These are phyloP conservation scores for Trametes villosa DNA, from an alignment of 768 basidiomycete species.

Conservation along the genomic window DNA sequence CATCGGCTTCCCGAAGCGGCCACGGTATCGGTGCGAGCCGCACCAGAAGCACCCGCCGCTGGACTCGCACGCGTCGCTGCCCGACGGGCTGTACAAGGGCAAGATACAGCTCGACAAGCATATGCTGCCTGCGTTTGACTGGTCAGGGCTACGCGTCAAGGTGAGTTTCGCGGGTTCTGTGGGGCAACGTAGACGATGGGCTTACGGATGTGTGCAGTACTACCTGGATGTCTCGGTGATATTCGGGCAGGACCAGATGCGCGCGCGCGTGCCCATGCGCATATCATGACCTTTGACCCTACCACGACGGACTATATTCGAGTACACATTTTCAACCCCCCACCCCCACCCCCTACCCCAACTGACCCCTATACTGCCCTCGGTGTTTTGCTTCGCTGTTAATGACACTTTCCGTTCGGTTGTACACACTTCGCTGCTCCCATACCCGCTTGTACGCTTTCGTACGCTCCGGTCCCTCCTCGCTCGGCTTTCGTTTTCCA, in stretches of 20 bases:
- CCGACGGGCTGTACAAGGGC: constrained; percentile 71
- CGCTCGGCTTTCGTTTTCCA: constrained; percentile 19
- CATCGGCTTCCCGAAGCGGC: constrained; percentile 75
- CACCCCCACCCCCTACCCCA: not conserved
- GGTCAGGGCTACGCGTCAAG: constrained; percentile 70
- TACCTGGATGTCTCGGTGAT: constrained; percentile 74
- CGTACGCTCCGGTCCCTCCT: constrained; percentile 19
- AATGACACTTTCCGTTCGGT: not conserved
- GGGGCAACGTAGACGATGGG: not conserved
- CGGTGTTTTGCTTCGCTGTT: not conserved
- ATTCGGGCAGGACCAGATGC: constrained; percentile 62
- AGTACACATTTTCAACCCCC: not conserved
- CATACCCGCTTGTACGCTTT: constrained; percentile 5
- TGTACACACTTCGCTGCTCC: constrained; percentile 1
- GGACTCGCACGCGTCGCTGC: constrained; percentile 52
- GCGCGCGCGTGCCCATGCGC: constrained; percentile 64
- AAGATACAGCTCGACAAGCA: constrained; percentile 57
- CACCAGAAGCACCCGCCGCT: constrained; percentile 48
- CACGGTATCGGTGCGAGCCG: constrained; percentile 48
- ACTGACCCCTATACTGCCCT: not conserved
- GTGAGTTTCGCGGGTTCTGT: constrained; percentile 43
- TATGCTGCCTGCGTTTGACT: constrained; percentile 68
- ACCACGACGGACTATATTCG: not conserved
- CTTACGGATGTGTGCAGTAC: constrained; percentile 49
- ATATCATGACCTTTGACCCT: constrained; percentile 45